Percentiles rank a stretch among this genome's conserved stretches.
These are phyloP conservation scores for Tripterygium wilfordii DNA, from an alignment of 177 flowering plant species.

Conservation along the genomic window DNA sequence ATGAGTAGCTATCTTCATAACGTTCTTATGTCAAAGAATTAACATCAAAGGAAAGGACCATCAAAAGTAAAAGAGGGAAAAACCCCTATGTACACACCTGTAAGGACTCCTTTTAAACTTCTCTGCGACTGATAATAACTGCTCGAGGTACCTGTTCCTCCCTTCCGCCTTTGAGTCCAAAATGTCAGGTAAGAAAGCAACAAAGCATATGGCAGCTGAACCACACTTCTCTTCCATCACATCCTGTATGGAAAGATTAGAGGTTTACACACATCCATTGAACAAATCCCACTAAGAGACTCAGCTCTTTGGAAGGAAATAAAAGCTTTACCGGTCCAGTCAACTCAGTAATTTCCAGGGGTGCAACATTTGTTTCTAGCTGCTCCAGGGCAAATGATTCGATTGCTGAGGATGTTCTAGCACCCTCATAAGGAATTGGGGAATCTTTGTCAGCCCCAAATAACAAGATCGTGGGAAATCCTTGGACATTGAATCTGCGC, in stretches of 20 bases:
- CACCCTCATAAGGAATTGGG: constrained; percentile 77
- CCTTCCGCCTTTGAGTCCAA: constrained; percentile 97
- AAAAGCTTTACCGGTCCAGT: constrained; percentile 55
- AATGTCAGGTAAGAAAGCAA: constrained; percentile 93
- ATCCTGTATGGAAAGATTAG: constrained; percentile 38
- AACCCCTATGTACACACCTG: constrained; percentile 51
- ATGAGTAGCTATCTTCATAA: too few species aligned
- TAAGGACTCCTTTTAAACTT: constrained; percentile 86
- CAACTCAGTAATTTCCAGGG: constrained; percentile 85
- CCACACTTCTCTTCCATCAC: constrained; percentile 93
- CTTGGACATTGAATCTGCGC: constrained; percentile 94
- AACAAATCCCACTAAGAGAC: too few species aligned
- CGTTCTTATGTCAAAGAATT: too few species aligned
- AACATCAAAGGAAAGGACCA: background rate
- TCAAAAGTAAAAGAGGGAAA: background rate
- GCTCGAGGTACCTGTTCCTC: constrained; percentile 77
- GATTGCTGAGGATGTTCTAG: constrained; percentile 78
- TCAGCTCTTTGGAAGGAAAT: background rate
- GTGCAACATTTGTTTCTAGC: constrained; percentile 69
- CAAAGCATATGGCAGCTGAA: constrained; percentile 93
- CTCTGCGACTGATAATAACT: constrained; percentile 73
- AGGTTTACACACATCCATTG: too few species aligned
- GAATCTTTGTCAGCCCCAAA: constrained; percentile 87
- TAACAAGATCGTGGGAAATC: constrained; percentile 90
- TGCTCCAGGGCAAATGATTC: constrained; percentile 89